These are phyloP conservation scores for Cyclaneusma minus DNA, from an alignment of 2,329 filamentous ascomycete species.

Conservation along the genomic window DNA sequence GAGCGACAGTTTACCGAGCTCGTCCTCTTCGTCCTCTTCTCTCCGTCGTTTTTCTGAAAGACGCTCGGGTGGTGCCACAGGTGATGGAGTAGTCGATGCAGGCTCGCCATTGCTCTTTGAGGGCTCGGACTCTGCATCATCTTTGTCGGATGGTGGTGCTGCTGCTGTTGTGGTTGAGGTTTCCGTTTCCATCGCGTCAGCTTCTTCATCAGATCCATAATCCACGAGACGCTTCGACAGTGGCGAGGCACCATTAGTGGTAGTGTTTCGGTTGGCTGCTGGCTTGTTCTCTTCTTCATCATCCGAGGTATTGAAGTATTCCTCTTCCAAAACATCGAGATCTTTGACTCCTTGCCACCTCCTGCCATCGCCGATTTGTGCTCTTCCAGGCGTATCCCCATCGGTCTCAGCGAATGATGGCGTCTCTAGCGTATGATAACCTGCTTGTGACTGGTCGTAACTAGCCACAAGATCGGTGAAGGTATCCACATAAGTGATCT, in stretches of 20 bases:
- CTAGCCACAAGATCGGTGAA: constrained; percentile 62
- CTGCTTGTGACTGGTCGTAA: constrained; percentile 67
- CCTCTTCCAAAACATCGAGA: constrained; percentile 72
- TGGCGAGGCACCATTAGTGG: constrained; percentile 47
- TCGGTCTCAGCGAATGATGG: constrained; percentile 57
- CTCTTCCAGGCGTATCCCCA: constrained; percentile 29
- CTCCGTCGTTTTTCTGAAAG: constrained; percentile 78
- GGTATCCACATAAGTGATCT: constrained; percentile 69
- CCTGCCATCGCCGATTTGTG: constrained; percentile 36
- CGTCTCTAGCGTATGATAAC: constrained; percentile 44
- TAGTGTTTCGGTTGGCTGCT: constrained; percentile 18
- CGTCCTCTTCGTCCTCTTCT: constrained; percentile 88
- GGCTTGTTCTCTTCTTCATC: constrained; percentile 60
- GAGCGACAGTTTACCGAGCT: constrained; percentile 63
- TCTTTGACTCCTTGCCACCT: constrained; percentile 63
- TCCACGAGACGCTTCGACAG: constrained; percentile 66
- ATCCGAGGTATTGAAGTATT: constrained; percentile 85
- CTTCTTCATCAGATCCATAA: constrained; percentile 86
- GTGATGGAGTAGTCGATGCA: constrained; percentile 18
- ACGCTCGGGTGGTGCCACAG: constrained; percentile 48
- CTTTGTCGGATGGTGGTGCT: constrained; percentile 9
- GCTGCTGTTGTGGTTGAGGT: constrained; percentile 14
- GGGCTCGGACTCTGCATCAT: constrained; percentile 9
- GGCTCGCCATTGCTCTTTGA: constrained; percentile 19
- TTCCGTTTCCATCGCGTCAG: constrained; percentile 43